Evolutionary conservation across 169 alveolate genomes (phyloP).

Genomic region (Condylostoma magnum): DNA sequence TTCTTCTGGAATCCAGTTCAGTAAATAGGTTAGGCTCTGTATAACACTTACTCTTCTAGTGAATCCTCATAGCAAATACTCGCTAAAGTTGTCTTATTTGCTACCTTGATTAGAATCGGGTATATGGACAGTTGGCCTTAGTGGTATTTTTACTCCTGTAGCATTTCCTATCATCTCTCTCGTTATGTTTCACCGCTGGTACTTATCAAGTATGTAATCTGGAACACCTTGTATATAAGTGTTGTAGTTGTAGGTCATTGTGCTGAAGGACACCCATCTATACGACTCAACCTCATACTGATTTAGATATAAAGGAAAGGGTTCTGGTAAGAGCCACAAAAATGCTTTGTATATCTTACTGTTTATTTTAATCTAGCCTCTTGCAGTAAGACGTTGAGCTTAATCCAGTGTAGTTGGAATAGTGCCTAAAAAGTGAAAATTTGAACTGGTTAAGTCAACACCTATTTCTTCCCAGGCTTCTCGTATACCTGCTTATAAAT

Average conservation of each 20-base stretch:
- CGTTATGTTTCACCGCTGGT: background rate
- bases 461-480: slow-evolving; percentile 41
- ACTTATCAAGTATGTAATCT: too few relatives aligned
- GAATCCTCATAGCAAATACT: too few relatives aligned
- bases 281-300: slow-evolving; percentile 8
- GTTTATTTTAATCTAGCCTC: background rate
- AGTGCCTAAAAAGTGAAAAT: background rate
- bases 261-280: background rate
- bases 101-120: too few relatives aligned
- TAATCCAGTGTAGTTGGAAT: background rate
- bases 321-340: background rate
- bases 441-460: slow-evolving; percentile 9
- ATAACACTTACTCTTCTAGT: too few relatives aligned
- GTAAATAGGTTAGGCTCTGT: too few relatives aligned
- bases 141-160: background rate
- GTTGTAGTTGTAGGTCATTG: background rate
- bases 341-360: background rate
- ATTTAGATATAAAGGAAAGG: background rate
- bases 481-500: slow-evolving; percentile 30
- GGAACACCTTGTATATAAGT: background rate
- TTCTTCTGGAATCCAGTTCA: too few relatives aligned
- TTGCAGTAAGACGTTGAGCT: background rate
- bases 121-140: background rate
- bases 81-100: too few relatives aligned
- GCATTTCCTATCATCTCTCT: background rate